These are phyloP conservation scores for Thalassiosira oceanica DNA, from an alignment of 352 stramenopile species.

Conservation along the genomic window DNA sequence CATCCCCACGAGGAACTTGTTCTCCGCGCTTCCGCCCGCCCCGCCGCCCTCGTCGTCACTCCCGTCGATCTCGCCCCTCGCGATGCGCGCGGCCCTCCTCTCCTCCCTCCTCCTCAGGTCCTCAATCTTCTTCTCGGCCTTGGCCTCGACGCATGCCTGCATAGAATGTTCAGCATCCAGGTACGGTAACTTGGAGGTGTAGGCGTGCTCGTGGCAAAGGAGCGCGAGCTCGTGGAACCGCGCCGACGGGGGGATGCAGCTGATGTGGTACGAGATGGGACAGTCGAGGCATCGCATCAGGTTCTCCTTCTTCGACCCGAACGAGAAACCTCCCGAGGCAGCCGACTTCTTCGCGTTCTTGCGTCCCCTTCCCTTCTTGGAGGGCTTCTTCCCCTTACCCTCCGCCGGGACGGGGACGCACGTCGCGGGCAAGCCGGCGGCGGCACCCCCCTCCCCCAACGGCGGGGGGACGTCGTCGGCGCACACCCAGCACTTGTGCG, in stretches of 20 bases:
- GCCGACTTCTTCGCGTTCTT: constrained; percentile 8
- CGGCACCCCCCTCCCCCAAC: constrained; percentile 82
- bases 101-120: no score
- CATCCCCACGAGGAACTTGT: background rate
- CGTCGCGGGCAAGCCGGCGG: no score
- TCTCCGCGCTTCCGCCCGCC: constrained; percentile 13
- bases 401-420: constrained; percentile 4
- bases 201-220: constrained; percentile 87
- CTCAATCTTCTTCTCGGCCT: constrained; percentile 42
- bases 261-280: constrained; percentile 88
- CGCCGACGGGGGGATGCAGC: constrained; percentile 88
- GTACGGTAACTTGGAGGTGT: constrained; percentile 77
- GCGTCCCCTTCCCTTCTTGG: constrained; percentile 11
- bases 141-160: constrained; percentile 47
- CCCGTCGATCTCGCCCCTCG: no score
- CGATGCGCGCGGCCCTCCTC: no score
- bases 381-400: constrained; percentile 17
- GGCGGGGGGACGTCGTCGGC: constrained; percentile 83
- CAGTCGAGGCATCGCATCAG: constrained; percentile 86
- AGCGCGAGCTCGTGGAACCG: constrained; percentile 90
- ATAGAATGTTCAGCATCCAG: constrained; percentile 56
- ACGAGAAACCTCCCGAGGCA: constrained; percentile 5
- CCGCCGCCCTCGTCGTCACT: no score
- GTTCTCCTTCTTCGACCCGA: constrained; percentile 27
- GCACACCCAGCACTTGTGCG: constrained; percentile 87